Evolutionary conservation across 2,329 filamentous ascomycete species (phyloP).

Genomic region (Alternaria dauci): DNA sequence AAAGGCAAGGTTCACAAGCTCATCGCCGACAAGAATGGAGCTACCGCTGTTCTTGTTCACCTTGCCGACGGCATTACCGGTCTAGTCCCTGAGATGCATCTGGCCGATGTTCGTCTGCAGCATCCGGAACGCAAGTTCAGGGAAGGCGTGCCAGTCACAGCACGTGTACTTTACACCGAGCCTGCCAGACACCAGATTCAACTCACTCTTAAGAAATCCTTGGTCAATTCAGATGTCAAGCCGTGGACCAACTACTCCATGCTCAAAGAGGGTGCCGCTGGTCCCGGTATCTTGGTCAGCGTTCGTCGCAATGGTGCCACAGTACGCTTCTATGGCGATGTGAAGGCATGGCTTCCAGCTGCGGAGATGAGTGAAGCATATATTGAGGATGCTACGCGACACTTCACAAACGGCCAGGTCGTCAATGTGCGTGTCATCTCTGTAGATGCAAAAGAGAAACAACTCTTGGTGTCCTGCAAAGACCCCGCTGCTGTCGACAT

Average conservation of each 20-base stretch:
- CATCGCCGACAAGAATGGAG: constrained; percentile 77
- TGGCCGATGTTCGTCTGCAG: constrained; percentile 86
- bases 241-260: constrained; percentile 81
- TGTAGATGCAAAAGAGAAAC: constrained; percentile 73
- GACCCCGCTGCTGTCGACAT: constrained; percentile 82
- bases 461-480: constrained; percentile 91
- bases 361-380: constrained; percentile 98
- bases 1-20: constrained; percentile 87
- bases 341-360: constrained; percentile 88
- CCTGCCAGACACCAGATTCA: constrained; percentile 78
- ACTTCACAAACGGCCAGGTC: constrained; percentile 90
- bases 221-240: constrained; percentile 87
- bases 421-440: constrained; percentile 89
- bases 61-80: constrained; percentile 87
- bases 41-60: constrained; percentile 82
- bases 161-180: constrained; percentile 83
- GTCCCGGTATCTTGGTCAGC: constrained; percentile 86
- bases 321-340: constrained; percentile 87
- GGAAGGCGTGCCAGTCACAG: constrained; percentile 83
- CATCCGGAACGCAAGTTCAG: constrained; percentile 97
- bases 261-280: constrained; percentile 76
- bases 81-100: constrained; percentile 86
- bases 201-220: constrained; percentile 91
- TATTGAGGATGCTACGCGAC: constrained; percentile 85
- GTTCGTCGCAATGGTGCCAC: constrained; percentile 81